phyloP scores from a whole-genome alignment of 192 early-diverging fungal genomes.

The Coemansia sp. region DNA sequence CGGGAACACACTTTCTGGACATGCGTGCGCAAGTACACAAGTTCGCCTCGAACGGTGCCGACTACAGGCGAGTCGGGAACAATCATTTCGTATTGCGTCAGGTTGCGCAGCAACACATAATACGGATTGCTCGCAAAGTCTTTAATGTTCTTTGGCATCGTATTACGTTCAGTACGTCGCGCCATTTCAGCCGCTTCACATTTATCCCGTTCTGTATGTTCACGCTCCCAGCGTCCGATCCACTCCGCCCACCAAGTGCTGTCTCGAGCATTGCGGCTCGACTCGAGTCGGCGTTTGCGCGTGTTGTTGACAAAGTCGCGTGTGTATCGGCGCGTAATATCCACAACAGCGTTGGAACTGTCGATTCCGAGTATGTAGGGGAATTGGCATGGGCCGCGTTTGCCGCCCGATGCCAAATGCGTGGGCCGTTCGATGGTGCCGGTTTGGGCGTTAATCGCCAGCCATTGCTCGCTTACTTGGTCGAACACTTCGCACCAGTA shows the following conservation, averaged over 20 bases:
- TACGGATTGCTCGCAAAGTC: constrained; percentile 82
- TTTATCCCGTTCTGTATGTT: constrained; percentile 19
- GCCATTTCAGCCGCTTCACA: constrained; percentile 58
- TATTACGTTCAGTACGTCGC: constrained; percentile 48
- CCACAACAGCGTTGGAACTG: constrained; percentile 14
- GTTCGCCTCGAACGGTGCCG: constrained; percentile 72
- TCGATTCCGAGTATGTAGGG: constrained; percentile 33
- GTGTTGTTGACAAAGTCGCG: constrained; percentile 39
- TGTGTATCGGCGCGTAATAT: constrained; percentile 46
- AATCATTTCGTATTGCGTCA: constrained; percentile 76
- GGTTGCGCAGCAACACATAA: constrained; percentile 78
- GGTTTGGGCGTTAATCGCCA: constrained; percentile 38
- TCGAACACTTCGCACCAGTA: constrained; percentile 71
- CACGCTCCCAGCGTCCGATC: constrained; percentile 31
- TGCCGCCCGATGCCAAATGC: constrained; percentile 4
- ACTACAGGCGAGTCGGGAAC: constrained; percentile 69
- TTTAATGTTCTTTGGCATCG: constrained; percentile 74
- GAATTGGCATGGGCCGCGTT: neutral
- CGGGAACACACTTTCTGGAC: constrained; percentile 63
- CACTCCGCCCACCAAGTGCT: constrained; percentile 46
- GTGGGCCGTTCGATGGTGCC: constrained; percentile 22
- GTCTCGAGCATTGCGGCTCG: constrained; percentile 22
- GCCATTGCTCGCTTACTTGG: constrained; percentile 55
- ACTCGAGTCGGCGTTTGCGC: constrained; percentile 46
- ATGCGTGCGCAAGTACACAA: constrained; percentile 73